Percentiles rank a stretch among this genome's conserved stretches.
phyloP scores from a whole-genome alignment of 306 rosid species.

The Prunus mongolica region DNA sequence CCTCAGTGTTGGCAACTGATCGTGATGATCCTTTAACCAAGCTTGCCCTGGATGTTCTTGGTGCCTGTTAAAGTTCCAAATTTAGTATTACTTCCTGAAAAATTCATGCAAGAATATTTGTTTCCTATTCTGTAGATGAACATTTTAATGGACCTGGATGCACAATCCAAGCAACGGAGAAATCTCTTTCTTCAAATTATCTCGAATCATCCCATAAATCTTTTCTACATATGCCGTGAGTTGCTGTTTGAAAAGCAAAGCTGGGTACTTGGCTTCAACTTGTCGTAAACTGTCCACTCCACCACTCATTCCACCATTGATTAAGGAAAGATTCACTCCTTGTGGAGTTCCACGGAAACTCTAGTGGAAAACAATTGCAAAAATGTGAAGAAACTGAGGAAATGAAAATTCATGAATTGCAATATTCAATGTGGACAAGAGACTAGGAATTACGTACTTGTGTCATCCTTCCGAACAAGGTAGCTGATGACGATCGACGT shows the following conservation, averaged over 20 bases:
- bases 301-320: conserved; percentile 70
- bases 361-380: conserved; percentile 35
- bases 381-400: conserved; percentile 13
- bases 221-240: conserved; percentile 98
- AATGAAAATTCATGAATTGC: conserved; percentile 1
- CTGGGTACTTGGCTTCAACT: conserved; percentile 99
- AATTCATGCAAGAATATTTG: conserved; percentile 17
- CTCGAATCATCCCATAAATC: conserved; percentile 96
- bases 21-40: conserved; percentile 92
- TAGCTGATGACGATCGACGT: conserved; percentile 82
- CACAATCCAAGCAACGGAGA: conserved; percentile 96
- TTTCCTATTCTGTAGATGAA: conserved; percentile 5
- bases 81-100: neutral
- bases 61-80: conserved; percentile 53
- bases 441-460: conserved; percentile 48
- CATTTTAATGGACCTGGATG: conserved; percentile 63
- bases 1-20: conserved; percentile 72
- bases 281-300: conserved; percentile 82
- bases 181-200: conserved; percentile 91
- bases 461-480: conserved; percentile 96
- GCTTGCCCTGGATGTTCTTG: conserved; percentile 87
- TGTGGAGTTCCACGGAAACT: conserved; percentile 91
- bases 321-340: conserved; percentile 76
- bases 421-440: conserved; percentile 18
- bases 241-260: conserved; percentile 93